phyloP scores from a whole-genome alignment of 305 asterid species.

The Rubia balearica region DNA sequence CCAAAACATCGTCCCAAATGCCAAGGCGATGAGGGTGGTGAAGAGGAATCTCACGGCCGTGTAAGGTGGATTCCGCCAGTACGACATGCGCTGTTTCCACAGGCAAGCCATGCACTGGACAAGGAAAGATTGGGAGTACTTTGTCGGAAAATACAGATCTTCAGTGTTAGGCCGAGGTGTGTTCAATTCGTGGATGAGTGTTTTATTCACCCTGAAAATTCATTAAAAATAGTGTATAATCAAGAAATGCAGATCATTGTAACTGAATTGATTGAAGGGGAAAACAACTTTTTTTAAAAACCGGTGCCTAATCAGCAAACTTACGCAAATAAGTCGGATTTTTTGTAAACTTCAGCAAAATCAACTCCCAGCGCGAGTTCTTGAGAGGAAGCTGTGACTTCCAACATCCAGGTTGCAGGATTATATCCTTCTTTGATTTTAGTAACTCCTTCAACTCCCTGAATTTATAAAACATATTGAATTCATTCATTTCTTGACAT shows the following conservation, averaged over 20 bases:
- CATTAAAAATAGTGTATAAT: background rate
- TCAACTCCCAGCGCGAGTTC: conserved; percentile 55
- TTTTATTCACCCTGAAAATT: conserved; percentile 65
- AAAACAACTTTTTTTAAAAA: too few species aligned
- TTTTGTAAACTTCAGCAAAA: conserved; percentile 56
- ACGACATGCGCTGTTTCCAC: conserved; percentile 78
- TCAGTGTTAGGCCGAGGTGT: conserved; percentile 48
- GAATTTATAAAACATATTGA: background rate
- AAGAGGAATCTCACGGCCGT: conserved; percentile 68
- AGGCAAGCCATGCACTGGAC: conserved; percentile 71
- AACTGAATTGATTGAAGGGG: too few species aligned
- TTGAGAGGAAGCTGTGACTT: conserved; percentile 56
- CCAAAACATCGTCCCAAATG: conserved; percentile 89
- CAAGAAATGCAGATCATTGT: background rate
- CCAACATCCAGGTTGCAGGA: conserved; percentile 99
- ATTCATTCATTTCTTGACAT: too few species aligned
- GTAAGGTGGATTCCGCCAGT: conserved; percentile 81
- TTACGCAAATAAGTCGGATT: conserved; percentile 60
- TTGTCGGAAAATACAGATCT: conserved; percentile 52
- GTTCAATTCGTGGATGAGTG: conserved; percentile 51
- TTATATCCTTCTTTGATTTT: conserved; percentile 68
- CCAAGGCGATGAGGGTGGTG: conserved; percentile 52
- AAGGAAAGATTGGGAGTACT: conserved; percentile 58
- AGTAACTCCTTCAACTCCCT: conserved; percentile 48
- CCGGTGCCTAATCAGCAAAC: background rate